phyloP scores from a whole-genome alignment of 2,329 filamentous ascomycete species.

The Monosporascus sp. region DNA sequence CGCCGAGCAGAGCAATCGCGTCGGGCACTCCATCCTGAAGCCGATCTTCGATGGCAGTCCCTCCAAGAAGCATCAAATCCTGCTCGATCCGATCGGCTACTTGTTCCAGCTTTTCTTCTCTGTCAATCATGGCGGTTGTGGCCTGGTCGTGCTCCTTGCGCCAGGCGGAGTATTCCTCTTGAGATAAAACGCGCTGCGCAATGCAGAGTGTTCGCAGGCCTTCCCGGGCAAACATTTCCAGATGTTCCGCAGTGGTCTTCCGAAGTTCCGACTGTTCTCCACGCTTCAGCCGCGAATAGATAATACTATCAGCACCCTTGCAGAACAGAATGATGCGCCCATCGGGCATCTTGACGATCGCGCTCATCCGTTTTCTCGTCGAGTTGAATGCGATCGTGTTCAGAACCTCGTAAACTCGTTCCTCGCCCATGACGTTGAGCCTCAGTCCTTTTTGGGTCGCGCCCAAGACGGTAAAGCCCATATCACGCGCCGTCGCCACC shows the following conservation, averaged over 20 bases:
- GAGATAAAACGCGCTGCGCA: slow-evolving; percentile 71
- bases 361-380: slow-evolving; percentile 93
- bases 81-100: slow-evolving; percentile 89
- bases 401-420: slow-evolving; percentile 78
- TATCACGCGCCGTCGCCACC: slow-evolving; percentile 88
- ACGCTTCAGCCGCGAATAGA: slow-evolving; percentile 82
- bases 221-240: slow-evolving; percentile 95
- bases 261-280: slow-evolving; percentile 84
- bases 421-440: slow-evolving; percentile 80
- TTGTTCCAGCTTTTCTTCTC: slow-evolving; percentile 88
- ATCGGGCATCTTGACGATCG: slow-evolving; percentile 91
- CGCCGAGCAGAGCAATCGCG: slow-evolving; percentile 82
- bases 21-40: slow-evolving; percentile 96
- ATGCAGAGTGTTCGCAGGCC: slow-evolving; percentile 93
- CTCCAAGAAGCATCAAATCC: slow-evolving; percentile 79
- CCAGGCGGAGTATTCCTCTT: slow-evolving; percentile 81
- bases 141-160: slow-evolving; percentile 82
- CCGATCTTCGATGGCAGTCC: slow-evolving; percentile 95
- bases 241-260: slow-evolving; percentile 78
- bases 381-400: slow-evolving; percentile 98
- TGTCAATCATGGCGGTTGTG: slow-evolving; percentile 73
- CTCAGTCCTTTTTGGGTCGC: slow-evolving; percentile 74
- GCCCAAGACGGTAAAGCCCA: slow-evolving; percentile 89
- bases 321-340: slow-evolving; percentile 86
- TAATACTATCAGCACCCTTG: slow-evolving; percentile 96